These are phyloP conservation scores for Metarhizium guizhouense DNA, from an alignment of 2,329 filamentous ascomycete genomes.

Conservation along the genomic window DNA sequence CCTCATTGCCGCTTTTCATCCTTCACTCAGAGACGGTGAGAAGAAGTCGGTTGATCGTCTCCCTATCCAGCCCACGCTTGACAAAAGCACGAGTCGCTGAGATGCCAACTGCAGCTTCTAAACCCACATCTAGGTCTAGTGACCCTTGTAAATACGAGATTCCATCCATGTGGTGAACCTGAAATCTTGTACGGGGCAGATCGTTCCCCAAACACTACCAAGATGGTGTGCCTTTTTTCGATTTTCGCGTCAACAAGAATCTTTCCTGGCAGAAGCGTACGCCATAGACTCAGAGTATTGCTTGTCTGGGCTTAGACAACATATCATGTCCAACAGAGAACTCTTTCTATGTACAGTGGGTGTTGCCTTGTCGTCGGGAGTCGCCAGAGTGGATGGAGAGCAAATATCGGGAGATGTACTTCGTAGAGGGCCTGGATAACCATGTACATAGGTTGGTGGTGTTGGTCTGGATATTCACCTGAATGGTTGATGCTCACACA, in stretches of 20 bases:
- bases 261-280: too few species aligned
- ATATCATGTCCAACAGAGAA: not conserved
- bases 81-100: too few species aligned
- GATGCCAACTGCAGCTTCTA: not conserved
- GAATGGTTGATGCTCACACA: not conserved
- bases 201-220: not conserved
- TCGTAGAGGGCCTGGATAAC: not conserved
- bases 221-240: not conserved
- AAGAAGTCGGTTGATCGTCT: too few species aligned
- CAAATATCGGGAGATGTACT: not conserved
- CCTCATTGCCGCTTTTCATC: too few species aligned
- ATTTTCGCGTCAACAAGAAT: not conserved
- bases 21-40: too few species aligned
- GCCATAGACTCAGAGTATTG: not conserved
- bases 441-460: not conserved
- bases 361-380: not conserved
- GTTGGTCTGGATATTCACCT: not conserved
- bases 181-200: not conserved
- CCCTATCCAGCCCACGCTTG: too few species aligned
- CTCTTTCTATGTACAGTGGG: not conserved
- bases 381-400: not conserved
- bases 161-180: not conserved
- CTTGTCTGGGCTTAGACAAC: not conserved
- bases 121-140: not conserved
- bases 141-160: not conserved